phyloP scores from a whole-genome alignment of 257 asterid genomes.

The Primulina huaijiensis region DNA sequence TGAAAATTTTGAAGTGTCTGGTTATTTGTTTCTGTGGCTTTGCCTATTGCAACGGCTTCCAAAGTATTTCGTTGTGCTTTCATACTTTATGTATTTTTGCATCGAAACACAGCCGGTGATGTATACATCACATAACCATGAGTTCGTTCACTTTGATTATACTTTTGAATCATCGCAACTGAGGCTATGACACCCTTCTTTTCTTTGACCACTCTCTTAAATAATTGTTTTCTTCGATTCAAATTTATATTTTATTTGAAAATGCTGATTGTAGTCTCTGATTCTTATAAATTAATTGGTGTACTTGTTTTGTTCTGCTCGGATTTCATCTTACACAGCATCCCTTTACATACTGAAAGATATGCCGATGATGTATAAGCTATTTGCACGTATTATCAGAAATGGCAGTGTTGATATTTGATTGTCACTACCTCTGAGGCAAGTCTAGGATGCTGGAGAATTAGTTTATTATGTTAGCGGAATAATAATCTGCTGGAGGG shows the following conservation, averaged over 20 bases:
- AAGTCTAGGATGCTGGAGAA: not conserved
- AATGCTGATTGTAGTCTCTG: too few species aligned
- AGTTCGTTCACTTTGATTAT: not conserved
- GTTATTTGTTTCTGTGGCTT: too few species aligned
- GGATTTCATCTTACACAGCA: not conserved
- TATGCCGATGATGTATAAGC: constrained; percentile 1
- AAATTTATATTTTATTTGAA: too few species aligned
- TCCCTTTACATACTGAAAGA: not conserved
- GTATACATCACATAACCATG: not conserved
- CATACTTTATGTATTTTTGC: too few species aligned
- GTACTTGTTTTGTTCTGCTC: not conserved
- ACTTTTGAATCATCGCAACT: not conserved
- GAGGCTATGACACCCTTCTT: not conserved
- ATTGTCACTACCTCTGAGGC: constrained; percentile 21
- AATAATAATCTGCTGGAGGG: too few species aligned
- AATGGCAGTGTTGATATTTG: not conserved
- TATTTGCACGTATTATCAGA: constrained; percentile 18
- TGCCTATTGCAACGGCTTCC: not conserved
- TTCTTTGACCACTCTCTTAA: not conserved
- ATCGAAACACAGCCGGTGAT: not conserved
- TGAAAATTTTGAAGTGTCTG: too few species aligned
- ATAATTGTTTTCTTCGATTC: too few species aligned
- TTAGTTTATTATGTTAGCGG: too few species aligned
- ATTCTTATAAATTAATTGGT: too few species aligned
- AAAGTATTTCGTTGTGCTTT: too few species aligned